phyloP scores from a whole-genome alignment of 768 basidiomycete species.

The Mycena rebaudengoi region DNA sequence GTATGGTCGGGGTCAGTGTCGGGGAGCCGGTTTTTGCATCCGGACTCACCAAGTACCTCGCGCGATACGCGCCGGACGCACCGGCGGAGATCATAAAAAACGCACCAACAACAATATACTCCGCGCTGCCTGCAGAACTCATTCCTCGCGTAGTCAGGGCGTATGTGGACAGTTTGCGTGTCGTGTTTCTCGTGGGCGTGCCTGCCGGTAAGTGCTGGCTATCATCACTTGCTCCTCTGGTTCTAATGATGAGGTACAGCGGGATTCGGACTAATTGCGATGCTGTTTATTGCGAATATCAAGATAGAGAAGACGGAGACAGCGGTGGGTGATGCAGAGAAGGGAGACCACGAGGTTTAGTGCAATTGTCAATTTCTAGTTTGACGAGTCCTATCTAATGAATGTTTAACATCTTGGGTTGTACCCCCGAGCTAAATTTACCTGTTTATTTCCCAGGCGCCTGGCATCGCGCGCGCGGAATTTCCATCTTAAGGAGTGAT shows the following conservation, averaged over 20 bases:
- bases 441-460: too few species aligned
- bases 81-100: conserved; percentile 15
- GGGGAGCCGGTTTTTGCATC: conserved; percentile 24
- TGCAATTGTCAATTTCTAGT: too few species aligned
- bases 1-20: conserved; percentile 16
- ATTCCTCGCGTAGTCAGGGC: conserved; percentile 18
- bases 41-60: conserved; percentile 15
- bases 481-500: too few species aligned
- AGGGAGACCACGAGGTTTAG: too few species aligned
- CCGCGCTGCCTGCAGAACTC: conserved; percentile 18
- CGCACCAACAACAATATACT: conserved; percentile 23
- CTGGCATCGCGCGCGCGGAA: too few species aligned
- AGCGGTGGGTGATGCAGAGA: too few species aligned
- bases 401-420: too few species aligned
- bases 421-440: too few species aligned
- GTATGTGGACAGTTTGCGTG: background rate
- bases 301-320: background rate
- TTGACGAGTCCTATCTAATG: too few species aligned
- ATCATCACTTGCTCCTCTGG: background rate
- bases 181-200: conserved; percentile 6
- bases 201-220: background rate
- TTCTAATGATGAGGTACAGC: background rate
- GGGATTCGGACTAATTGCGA: background rate
- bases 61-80: conserved; percentile 23
- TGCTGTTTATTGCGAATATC: background rate